Evolutionary conservation across 805 yeast genomes (phyloP), one percentile per base, ranked within the genome.

Genomic region (Ogataea neopini): DNA sequence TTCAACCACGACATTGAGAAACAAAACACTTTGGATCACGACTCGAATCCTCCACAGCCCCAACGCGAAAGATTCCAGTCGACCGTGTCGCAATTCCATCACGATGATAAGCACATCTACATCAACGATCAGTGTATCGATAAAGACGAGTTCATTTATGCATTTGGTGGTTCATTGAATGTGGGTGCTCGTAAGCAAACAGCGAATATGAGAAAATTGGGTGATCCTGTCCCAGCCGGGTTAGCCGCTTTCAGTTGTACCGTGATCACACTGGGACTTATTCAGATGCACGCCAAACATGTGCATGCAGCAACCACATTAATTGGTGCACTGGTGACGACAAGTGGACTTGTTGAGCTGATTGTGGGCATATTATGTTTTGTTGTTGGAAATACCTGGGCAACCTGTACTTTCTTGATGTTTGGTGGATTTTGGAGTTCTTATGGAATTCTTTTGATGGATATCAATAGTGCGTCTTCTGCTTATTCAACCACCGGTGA

Each of bases 101-200:
- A 67, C 29, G 77, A 74, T 44, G 66, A 67, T 17, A 72, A 74
- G 33, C 64, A 66, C 50, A 67, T 76, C 34, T 68, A 68, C 47
- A 68, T 76, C 36, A 76, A 74, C 44, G 68, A 70, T 43, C 57
- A 63, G 33, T 64, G 68, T 20, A 76, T 80, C 63, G 70, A 72
- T 47, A 73, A 78, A 45, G 71, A 71, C 23, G 90, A 84, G 47
- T 75, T 84, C 52, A 63, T 80, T 53, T 70, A 71, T 28, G 89
- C 88, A 2, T 82, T 83, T 59, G 87, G 85, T 13, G 87, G 86
- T 58, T 70, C 71, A 8, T 65, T 76, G 47, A 72, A 73, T 42
- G 71, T 79, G 4, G 75, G 80, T 43, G 59, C 67, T 30, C 55
- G 69, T 44, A 58, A 53, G 35, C 55, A 48, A 18, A 63, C 69